These are phyloP conservation scores for Hypoxylon subgilvum DNA, from an alignment of 495 filamentous ascomycete genomes.

Conservation along the genomic window DNA sequence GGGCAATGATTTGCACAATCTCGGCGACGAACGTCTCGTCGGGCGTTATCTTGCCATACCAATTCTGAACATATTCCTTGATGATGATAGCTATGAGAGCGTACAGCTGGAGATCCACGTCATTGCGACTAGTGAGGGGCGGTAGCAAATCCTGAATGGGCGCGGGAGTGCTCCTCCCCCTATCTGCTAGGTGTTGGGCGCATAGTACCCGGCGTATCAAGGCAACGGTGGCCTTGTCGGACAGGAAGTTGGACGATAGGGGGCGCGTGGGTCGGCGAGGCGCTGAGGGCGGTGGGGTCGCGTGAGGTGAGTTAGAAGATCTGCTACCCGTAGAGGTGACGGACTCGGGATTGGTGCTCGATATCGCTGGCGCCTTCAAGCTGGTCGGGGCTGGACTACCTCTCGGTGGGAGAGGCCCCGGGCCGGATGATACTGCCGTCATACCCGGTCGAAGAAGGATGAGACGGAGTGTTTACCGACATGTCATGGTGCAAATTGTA, in stretches of 20 bases:
- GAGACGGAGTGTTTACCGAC: conserved; percentile 17
- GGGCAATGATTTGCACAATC: conserved; percentile 84
- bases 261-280: conserved; percentile 42
- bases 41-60: conserved; percentile 91
- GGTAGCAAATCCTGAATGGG: conserved; percentile 80
- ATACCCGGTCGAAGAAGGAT: conserved; percentile 32
- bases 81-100: conserved; percentile 87
- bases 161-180: conserved; percentile 46
- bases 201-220: conserved; percentile 61
- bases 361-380: conserved; percentile 38
- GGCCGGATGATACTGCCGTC: conserved; percentile 27
- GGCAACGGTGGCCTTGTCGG: conserved; percentile 57
- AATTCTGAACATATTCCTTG: conserved; percentile 84
- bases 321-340: conserved; percentile 30
- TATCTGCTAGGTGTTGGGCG: conserved; percentile 53
- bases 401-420: conserved; percentile 28
- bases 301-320: conserved; percentile 14
- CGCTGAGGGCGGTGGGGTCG: conserved; percentile 21
- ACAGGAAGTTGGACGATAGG: conserved; percentile 49
- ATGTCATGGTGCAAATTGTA: conserved; percentile 14
- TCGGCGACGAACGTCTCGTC: conserved; percentile 87
- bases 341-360: conserved; percentile 35
- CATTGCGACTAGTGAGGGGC: conserved; percentile 89
- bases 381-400: conserved; percentile 31
- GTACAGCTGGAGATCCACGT: conserved; percentile 90